Evolutionary conservation across 1,284 basidiomycete genomes (phyloP).

Genomic region (Cerrena zonata): DNA sequence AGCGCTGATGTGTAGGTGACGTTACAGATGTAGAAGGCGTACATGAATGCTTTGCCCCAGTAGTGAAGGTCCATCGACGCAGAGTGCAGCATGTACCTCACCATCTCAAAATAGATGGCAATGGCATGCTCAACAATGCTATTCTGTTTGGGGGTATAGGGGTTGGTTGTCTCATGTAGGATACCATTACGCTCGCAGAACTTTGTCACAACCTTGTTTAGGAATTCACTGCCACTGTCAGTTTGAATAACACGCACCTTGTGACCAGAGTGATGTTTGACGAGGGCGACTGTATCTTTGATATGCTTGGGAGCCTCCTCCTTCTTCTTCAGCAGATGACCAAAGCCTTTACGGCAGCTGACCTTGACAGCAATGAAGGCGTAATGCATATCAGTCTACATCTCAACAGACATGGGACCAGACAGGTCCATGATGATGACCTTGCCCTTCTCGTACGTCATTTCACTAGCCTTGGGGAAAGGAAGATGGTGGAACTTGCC

Average conservation of each 20-base stretch:
- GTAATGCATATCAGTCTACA: not conserved
- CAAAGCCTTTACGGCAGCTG: not conserved
- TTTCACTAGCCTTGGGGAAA: conserved; percentile 13
- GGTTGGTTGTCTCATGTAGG: too few relatives aligned
- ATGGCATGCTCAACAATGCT: too few relatives aligned
- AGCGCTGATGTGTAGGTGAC: too few relatives aligned
- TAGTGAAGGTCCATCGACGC: too few relatives aligned
- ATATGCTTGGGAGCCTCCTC: conserved; percentile 18
- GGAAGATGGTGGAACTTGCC: conserved; percentile 14
- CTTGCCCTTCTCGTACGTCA: conserved; percentile 12
- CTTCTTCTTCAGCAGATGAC: conserved; percentile 16
- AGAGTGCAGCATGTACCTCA: too few relatives aligned
- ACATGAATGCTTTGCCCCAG: too few relatives aligned
- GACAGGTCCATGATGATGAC: conserved; percentile 13
- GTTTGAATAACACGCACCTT: conserved; percentile 30
- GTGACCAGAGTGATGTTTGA: conserved; percentile 14
- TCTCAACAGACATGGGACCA: conserved; percentile 8
- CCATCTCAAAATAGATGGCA: too few relatives aligned
- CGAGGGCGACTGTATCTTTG: conserved; percentile 19
- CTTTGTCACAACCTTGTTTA: not conserved
- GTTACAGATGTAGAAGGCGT: too few relatives aligned
- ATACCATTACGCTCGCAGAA: too few relatives aligned
- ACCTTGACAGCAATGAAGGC: not conserved
- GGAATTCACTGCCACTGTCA: conserved; percentile 22
- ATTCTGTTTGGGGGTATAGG: too few relatives aligned